These are phyloP conservation scores for Rhodotorula mucilaginosa DNA, from an alignment of 1,284 basidiomycete genomes.

Conservation along the genomic window DNA sequence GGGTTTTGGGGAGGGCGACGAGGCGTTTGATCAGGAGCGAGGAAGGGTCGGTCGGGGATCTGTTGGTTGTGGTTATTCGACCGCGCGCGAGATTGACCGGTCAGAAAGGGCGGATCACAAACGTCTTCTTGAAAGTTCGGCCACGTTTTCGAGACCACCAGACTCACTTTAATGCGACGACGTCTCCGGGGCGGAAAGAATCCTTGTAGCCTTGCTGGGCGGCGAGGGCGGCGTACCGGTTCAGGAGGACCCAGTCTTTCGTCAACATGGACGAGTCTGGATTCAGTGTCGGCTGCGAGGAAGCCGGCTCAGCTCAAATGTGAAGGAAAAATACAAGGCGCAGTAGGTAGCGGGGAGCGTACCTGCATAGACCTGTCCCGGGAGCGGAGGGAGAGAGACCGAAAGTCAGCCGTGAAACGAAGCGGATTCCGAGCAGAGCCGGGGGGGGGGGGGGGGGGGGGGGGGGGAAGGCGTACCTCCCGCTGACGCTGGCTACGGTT, in stretches of 20 bases:
- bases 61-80: too few relatives aligned
- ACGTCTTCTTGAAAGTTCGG: too few relatives aligned
- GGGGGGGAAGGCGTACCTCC: conserved; percentile 49
- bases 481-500: conserved; percentile 53
- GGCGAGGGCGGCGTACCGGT: conserved; percentile 49
- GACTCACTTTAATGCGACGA: conserved; percentile 54
- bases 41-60: neutral
- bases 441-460: too few relatives aligned
- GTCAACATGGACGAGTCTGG: conserved; percentile 49
- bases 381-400: neutral
- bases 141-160: too few relatives aligned
- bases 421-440: neutral
- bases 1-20: conserved; percentile 56
- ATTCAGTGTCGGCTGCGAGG: conserved; percentile 52
- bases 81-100: too few relatives aligned
- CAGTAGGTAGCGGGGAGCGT: conserved; percentile 12
- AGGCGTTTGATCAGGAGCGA: conserved; percentile 55
- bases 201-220: conserved; percentile 38
- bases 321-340: too few relatives aligned
- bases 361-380: conserved; percentile 50
- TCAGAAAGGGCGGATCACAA: too few relatives aligned
- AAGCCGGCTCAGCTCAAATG: too few relatives aligned
- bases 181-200: conserved; percentile 52
- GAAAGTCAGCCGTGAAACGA: neutral
- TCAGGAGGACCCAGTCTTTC: conserved; percentile 55